Evolutionary conservation across 2,329 filamentous ascomycete species (phyloP).

Genomic region (Clonostachys chloroleuca): DNA sequence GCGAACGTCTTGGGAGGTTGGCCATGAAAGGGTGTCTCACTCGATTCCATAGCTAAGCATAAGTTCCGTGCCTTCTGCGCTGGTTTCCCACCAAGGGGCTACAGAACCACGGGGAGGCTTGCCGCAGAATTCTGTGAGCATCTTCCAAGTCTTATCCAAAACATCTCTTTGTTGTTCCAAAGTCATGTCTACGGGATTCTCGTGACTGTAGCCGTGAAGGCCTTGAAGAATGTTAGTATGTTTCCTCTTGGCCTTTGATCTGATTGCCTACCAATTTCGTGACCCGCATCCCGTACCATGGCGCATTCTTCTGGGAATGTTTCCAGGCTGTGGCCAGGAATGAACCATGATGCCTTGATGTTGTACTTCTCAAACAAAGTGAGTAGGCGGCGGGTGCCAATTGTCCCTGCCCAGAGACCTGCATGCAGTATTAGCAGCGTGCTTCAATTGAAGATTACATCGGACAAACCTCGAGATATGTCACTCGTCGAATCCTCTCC

Average conservation of each 20-base stretch:
- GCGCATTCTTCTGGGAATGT: constrained; percentile 36
- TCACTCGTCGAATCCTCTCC: constrained; percentile 2
- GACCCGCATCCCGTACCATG: constrained; percentile 32
- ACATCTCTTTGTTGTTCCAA: constrained; percentile 73
- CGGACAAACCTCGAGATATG: not conserved
- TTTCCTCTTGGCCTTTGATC: constrained; percentile 57
- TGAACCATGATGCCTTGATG: constrained; percentile 44
- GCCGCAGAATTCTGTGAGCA: constrained; percentile 67
- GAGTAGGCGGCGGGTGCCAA: constrained; percentile 44
- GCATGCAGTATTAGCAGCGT: constrained; percentile 42
- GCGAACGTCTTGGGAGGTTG: too few species aligned
- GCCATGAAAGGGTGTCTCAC: constrained; percentile 26
- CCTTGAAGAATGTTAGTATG: constrained; percentile 51
- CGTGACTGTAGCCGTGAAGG: constrained; percentile 69
- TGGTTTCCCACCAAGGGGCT: constrained; percentile 72
- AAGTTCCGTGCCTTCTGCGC: constrained; percentile 61
- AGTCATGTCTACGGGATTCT: constrained; percentile 69
- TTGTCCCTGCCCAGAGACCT: constrained; percentile 44
- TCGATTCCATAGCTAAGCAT: constrained; percentile 63
- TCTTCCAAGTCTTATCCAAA: constrained; percentile 66
- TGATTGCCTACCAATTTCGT: constrained; percentile 28
- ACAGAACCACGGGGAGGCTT: constrained; percentile 70
- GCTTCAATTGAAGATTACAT: constrained; percentile 25
- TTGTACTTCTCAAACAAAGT: constrained; percentile 35
- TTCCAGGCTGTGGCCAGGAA: constrained; percentile 45